Conservation (phyloP, 495 filamentous ascomycete genomes). For the Penicillium waksmanii region DNA sequence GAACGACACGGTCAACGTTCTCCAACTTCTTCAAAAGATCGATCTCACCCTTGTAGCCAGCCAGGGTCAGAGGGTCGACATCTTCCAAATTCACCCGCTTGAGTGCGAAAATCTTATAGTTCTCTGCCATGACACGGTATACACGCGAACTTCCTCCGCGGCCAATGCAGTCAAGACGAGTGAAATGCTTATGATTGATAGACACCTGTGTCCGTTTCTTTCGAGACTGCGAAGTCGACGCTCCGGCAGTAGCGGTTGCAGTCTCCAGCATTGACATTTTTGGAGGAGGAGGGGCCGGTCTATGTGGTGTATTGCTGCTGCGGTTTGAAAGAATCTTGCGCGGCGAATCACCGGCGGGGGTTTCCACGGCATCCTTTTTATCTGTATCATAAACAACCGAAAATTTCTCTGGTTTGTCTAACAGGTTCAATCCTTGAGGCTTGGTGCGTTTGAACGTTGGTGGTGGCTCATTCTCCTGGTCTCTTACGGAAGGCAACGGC, state of each 20-base stretch:
- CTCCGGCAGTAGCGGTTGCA: constrained; percentile 82
- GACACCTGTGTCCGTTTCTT: constrained; percentile 79
- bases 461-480: constrained; percentile 83
- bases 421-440: constrained; percentile 54
- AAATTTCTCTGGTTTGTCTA: constrained; percentile 64
- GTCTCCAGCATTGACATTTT: constrained; percentile 96
- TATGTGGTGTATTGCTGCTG: constrained; percentile 81
- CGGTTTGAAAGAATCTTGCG: constrained; percentile 71
- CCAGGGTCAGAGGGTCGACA: constrained; percentile 78
- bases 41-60: constrained; percentile 96
- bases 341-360: constrained; percentile 56
- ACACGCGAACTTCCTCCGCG: constrained; percentile 91
- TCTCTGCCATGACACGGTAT: constrained; percentile 96
- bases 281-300: constrained; percentile 81
- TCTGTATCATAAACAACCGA: constrained; percentile 53
- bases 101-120: constrained; percentile 88
- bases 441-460: constrained; percentile 74
- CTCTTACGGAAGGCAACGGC: constrained; percentile 60
- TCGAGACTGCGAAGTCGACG: constrained; percentile 68
- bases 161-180: constrained; percentile 84
- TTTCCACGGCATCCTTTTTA: constrained; percentile 47
- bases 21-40: constrained; percentile 82
- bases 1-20: constrained; percentile 85
- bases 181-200: constrained; percentile 91
- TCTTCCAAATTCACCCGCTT: constrained; percentile 92